phyloP scores from a whole-genome alignment of 176 grass and related monocot genomes.

The Cymbopogon citratus region DNA sequence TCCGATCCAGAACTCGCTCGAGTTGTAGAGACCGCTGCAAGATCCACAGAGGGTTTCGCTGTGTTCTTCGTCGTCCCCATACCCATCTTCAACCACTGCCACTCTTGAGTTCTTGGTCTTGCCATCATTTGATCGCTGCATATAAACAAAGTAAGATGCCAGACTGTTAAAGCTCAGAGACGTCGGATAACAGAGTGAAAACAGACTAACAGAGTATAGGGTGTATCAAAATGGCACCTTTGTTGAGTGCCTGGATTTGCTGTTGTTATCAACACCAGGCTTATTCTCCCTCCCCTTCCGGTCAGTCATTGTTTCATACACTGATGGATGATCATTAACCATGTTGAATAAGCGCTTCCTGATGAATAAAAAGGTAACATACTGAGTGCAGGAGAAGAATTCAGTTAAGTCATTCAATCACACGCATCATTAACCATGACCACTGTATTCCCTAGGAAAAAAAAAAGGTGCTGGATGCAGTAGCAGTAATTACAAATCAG shows the following conservation, averaged over 20 bases:
- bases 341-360: constrained; percentile 68
- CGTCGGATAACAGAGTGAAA: background rate
- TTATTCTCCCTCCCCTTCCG: constrained; percentile 49
- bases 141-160: background rate
- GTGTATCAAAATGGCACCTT: constrained; percentile 37
- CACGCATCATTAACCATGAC: constrained; percentile 4
- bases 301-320: constrained; percentile 47
- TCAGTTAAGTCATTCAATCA: background rate
- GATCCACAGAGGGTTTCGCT: constrained; percentile 54
- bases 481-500: background rate
- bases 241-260: constrained; percentile 46
- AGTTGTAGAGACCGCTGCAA: constrained; percentile 46
- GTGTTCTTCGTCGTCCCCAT: constrained; percentile 42
- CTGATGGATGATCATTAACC: constrained; percentile 59
- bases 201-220: background rate
- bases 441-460: background rate
- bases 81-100: background rate
- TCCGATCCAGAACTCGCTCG: constrained; percentile 56
- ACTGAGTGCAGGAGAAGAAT: background rate
- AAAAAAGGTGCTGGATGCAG: background rate
- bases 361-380: constrained; percentile 6
- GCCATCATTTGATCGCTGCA: constrained; percentile 28
- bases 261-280: constrained; percentile 22
- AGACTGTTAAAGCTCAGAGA: background rate
- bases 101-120: constrained; percentile 23